Base-by-base conservation (phyloP, 495 filamentous ascomycete genomes). In the Chaetomium cochliodes region DNA sequence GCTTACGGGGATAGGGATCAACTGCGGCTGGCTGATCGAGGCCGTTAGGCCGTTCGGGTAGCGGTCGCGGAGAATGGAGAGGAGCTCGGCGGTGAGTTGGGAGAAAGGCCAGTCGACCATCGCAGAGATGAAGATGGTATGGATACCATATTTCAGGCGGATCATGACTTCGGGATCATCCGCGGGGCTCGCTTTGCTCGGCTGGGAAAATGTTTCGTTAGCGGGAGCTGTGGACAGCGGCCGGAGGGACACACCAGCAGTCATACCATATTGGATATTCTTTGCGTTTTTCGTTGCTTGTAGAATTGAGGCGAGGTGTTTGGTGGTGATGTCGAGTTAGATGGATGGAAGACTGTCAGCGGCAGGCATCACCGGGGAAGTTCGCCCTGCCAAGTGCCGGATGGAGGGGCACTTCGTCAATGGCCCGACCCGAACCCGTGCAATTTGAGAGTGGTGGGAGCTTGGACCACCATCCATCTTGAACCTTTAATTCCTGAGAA, bases 111-210 rank as follows among this genome's bases (percentile, higher is more conserved):
- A 81, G 50, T 84, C 78, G 3, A 87, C 79, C 44, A 85, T 81
- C 33, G 87, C 81, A 67, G 90, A 85, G 33, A 96, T 80, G 69
- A 93, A 82, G 69, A 96, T 79, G 28, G 90, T 96, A 62, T 86
- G 87, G 63, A 85, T 89, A 75, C 89, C 86, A 76, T 89, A 81
- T 69, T 96, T 96, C 74, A 96, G 86, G 28, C 88, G 84, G 44
- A 96, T 74, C 13, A 90, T 92, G 76, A 85, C 79, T 33, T 85
- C 79, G 20, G 73, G 66, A 58, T 78, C 72, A 64, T 79, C 67
- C 63, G 65, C 57, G 58, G 41, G 23, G 18, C 61, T 60, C 18
- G 52, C 50, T 50, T 58, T 58, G 55, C 55, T 42, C 7, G 42
- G 57, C 57, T 59, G 26, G 11, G 23, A 20, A 4, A 37, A 1